These are phyloP conservation scores for Solanum dulcamara DNA, from an alignment of 257 asterid species.

Conservation along the genomic window DNA sequence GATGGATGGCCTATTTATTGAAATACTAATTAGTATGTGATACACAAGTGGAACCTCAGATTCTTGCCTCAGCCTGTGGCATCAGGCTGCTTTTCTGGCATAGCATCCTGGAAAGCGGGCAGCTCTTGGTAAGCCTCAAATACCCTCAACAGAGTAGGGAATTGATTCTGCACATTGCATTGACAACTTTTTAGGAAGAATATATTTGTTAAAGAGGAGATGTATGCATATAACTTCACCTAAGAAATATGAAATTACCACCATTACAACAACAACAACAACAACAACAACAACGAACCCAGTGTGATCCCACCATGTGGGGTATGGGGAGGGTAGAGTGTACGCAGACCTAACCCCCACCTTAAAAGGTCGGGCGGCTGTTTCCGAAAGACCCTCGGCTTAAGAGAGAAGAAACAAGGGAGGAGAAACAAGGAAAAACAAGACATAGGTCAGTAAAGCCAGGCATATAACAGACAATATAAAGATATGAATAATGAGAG, in stretches of 20 bases:
- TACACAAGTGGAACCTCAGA: slow-evolving; percentile 4
- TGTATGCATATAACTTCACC: background rate
- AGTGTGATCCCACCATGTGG: too few species aligned
- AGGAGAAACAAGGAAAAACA: too few species aligned
- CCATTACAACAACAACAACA: too few species aligned
- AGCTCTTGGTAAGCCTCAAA: slow-evolving; percentile 30
- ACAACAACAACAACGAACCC: too few species aligned
- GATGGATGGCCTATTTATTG: background rate
- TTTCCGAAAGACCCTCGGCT: too few species aligned
- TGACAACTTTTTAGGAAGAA: background rate
- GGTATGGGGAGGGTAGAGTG: too few species aligned
- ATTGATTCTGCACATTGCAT: slow-evolving; percentile 29
- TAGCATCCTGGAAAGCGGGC: slow-evolving; percentile 40
- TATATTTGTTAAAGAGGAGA: background rate
- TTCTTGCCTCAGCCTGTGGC: slow-evolving; percentile 30
- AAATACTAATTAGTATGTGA: background rate
- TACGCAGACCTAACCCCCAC: too few species aligned
- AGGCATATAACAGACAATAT: too few species aligned
- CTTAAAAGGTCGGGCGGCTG: too few species aligned
- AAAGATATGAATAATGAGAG: too few species aligned
- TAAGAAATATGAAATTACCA: background rate
- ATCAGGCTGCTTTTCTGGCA: slow-evolving; percentile 57
- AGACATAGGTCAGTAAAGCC: too few species aligned
- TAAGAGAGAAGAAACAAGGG: too few species aligned
- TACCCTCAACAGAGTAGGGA: slow-evolving; percentile 32